Base-by-base conservation (phyloP, 2,329 filamentous ascomycete species). In the Didymellaceae sp. region DNA sequence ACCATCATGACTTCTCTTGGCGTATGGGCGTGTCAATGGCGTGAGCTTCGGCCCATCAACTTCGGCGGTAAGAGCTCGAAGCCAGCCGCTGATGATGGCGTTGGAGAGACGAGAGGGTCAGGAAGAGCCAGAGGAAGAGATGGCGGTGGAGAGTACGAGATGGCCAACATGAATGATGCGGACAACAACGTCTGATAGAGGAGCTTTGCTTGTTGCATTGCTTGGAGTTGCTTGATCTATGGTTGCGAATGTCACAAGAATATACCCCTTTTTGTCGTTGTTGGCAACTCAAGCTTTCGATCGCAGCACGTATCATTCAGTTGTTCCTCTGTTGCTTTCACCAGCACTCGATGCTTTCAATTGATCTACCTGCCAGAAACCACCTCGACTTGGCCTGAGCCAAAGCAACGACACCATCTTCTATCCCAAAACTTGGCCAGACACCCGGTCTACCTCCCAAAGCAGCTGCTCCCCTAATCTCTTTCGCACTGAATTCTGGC, bases 11-110 rank as follows among this genome's bases (percentile, higher is more conserved):
- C 81, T 7, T 83, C 79, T 37, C 78, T 94, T 2, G 92, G 90
- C 4, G 87, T 95, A 28, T 97, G 93, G 90, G 90, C 87, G 3
- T 97, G 93, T 70, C 90, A 87, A 67, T 95, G 91, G 80, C 82
- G 93, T 54, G 94, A 99, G 75, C 77, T 99, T 47, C 82, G 86
- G 66, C 93, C 94, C 9, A 95, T 97, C 63, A 87, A 84, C 52
- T 97, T 97, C 68, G 91, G 91, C 16, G 26, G 21, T 2, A 47
- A 47, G 41, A 44, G 24, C 28, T 87, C 87, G 2, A 78, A 75
- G 34, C 62, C 66, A 6, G 68, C 59, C 16, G 38, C 60, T 18
- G 74, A 74, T 37, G 72, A 74, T 24, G 72, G 68, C 4, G 70
- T 62, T 9, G 75, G 75, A 4, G 70, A 73, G 54, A 65, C 67